A percentile compares a stretch with the other conserved stretches of the same genome.
phyloP scores from a whole-genome alignment of 139 green algal species.

The Chloropicon primus region DNA sequence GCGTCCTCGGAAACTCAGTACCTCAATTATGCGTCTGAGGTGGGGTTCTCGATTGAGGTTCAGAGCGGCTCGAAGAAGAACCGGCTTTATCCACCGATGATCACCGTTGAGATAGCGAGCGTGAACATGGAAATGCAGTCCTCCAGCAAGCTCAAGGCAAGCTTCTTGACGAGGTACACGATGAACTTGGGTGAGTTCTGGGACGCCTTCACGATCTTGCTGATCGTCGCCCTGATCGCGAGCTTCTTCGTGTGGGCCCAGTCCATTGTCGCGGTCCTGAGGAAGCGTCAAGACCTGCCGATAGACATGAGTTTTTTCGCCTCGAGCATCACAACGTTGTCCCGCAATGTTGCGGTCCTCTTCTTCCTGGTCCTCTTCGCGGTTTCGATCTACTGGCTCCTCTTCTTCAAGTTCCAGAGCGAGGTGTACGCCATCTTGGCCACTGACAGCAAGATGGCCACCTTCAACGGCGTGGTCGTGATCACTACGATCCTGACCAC shows the following conservation, averaged over 20 bases:
- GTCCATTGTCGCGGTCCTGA: background rate
- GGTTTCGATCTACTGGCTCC: constrained; percentile 41
- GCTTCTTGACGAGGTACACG: background rate
- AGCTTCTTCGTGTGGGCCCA: constrained; percentile 3
- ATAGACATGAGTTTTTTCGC: background rate
- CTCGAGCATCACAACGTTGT: background rate
- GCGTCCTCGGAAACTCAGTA: background rate
- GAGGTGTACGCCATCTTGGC: constrained; percentile 33
- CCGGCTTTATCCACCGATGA: background rate
- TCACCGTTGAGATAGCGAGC: background rate
- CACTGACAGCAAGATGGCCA: constrained; percentile 32
- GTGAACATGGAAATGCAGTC: background rate
- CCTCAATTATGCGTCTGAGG: background rate
- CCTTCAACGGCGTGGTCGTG: constrained; percentile 5
- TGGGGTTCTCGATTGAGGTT: background rate
- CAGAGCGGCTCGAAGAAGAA: background rate
- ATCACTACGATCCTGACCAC: background rate
- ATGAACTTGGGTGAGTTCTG: background rate
- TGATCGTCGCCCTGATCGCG: background rate
- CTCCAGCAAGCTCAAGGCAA: background rate
- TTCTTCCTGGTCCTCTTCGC: constrained; percentile 21
- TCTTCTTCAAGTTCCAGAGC: constrained; percentile 49
- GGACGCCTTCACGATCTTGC: background rate
- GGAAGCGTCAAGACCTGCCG: background rate
- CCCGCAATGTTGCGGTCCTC: constrained; percentile 10